A percentile compares a stretch with the other conserved stretches of the same genome.
Conservation (phyloP, 257 asterid genomes). For the Sherardia arvensis region DNA sequence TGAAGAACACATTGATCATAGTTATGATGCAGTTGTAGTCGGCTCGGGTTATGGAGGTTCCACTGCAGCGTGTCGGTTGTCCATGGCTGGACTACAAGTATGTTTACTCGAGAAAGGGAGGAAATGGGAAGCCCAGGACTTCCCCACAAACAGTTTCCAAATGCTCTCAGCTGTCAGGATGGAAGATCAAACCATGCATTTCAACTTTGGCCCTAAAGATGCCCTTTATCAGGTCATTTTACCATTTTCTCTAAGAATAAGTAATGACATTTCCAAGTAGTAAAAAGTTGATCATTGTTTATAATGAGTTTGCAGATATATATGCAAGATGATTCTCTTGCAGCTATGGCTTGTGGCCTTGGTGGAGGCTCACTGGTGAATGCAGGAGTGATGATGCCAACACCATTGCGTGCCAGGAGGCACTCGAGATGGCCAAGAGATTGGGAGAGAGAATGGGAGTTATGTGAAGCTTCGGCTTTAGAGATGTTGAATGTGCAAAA, state of each 20-base stretch:
- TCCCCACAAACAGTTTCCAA: constrained; percentile 28
- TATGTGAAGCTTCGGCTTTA: constrained; percentile 28
- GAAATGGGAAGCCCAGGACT: constrained; percentile 41
- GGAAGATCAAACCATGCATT: constrained; percentile 17
- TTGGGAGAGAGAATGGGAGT: constrained; percentile 57
- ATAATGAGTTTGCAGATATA: constrained; percentile 18
- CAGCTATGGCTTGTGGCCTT: constrained; percentile 43
- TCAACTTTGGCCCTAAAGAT: constrained; percentile 32
- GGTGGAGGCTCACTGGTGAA: constrained; percentile 60
- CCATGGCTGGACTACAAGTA: constrained; percentile 43
- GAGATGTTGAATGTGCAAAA: constrained; percentile 35
- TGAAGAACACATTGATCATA: background rate
- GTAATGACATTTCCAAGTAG: background rate
- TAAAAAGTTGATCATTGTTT: background rate
- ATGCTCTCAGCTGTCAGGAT: constrained; percentile 29
- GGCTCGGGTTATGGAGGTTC: constrained; percentile 66
- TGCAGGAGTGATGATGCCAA: constrained; percentile 40
- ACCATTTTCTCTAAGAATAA: background rate
- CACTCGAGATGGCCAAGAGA: constrained; percentile 41
- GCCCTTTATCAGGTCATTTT: constrained; percentile 42
- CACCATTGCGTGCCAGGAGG: constrained; percentile 32
- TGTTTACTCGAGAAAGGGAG: constrained; percentile 54
- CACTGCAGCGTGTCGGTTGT: constrained; percentile 47
- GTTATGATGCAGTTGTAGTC: constrained; percentile 47
- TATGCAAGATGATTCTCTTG: constrained; percentile 35